Base-by-base conservation (phyloP, 2,329 filamentous ascomycete species). In the Gnomoniopsis smithogilvyi region DNA sequence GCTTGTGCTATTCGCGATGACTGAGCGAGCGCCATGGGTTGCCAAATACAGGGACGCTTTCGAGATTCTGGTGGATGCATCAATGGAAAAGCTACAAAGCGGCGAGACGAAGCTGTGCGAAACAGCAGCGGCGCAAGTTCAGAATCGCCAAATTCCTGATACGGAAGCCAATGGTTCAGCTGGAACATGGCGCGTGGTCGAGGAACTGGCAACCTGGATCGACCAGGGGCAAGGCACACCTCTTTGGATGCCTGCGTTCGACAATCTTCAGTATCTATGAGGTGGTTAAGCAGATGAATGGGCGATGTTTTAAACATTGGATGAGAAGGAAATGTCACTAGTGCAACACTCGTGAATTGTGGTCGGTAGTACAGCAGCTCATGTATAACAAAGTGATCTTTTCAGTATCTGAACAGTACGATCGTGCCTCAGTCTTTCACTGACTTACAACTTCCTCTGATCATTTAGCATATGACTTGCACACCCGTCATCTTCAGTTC, bases 1-100 rank as follows among this genome's bases (percentile, higher is more conserved):
- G 1, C 72, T 77, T 1, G 77, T 80, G 1, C 68, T 80, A 1
- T 80, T 79, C 53, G 76, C 79, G 43, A 80, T 80, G 76, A 72
- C 76, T 6, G 78, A 80, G 63, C 73, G 77, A 33, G 77, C 77
- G 8, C 67, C 72, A 0, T 79, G 76, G 75, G 77, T 80, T 3
- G 76, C 74, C 56, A 75, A 75, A 61, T 79, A 79, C 66, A 72
- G 77, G 6, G 76, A 80, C 45, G 74, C 77, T 3, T 80, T 79
- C 55, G 77, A 79, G 56, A 58, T 78, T 2, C 72, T 80, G 2
- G 75, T 78, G 26, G 76, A 76, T 51, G 76, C 77, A 3, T 70
- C 76, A 1, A 78, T 78, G 76, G 74, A 78, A 59, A 77, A 76
- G 49, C 63, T 78, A 0, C 72, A 76, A 58, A 73, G 72, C 7